Percentiles rank a stretch among this genome's conserved stretches.
Conservation (phyloP, 768 basidiomycete genomes). For the Tulasnella calospora region DNA sequence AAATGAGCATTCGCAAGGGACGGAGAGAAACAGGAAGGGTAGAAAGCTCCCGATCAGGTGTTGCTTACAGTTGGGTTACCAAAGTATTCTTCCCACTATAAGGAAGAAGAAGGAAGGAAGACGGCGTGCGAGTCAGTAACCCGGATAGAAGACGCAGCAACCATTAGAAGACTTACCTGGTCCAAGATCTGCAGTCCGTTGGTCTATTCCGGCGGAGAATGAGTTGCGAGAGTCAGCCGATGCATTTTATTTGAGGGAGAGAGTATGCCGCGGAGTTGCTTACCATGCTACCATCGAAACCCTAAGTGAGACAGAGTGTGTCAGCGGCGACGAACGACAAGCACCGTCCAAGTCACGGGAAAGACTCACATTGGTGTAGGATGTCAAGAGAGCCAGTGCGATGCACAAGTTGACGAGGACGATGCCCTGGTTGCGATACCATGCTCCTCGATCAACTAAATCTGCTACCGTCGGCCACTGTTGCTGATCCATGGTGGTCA, state of each 20-base stretch:
- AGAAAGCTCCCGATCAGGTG: no score
- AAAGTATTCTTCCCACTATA: slow-evolving; percentile 23
- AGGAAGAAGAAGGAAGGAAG: not conserved
- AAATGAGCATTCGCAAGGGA: not conserved
- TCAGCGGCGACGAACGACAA: not conserved
- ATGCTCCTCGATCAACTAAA: slow-evolving; percentile 12
- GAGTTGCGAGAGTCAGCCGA: slow-evolving; percentile 44
- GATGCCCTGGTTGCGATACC: slow-evolving; percentile 22
- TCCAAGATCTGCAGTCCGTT: not conserved
- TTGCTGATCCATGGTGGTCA: not conserved
- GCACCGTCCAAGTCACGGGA: not conserved
- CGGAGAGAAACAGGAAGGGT: no score
- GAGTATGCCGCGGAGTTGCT: not conserved
- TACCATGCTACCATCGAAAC: slow-evolving; percentile 27
- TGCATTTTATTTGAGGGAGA: not conserved
- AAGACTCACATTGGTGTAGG: slow-evolving; percentile 18
- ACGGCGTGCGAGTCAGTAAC: not conserved
- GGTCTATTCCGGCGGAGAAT: slow-evolving; percentile 43
- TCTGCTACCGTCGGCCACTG: slow-evolving; percentile 20
- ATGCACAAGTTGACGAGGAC: slow-evolving; percentile 14
- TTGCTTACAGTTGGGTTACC: not conserved
- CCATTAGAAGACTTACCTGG: not conserved
- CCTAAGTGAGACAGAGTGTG: not conserved
- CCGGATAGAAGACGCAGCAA: not conserved
- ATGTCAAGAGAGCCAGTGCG: slow-evolving; percentile 9